Evolutionary conservation across 306 rosid genomes (phyloP).

Genomic region (Astragalus membranaceus): DNA sequence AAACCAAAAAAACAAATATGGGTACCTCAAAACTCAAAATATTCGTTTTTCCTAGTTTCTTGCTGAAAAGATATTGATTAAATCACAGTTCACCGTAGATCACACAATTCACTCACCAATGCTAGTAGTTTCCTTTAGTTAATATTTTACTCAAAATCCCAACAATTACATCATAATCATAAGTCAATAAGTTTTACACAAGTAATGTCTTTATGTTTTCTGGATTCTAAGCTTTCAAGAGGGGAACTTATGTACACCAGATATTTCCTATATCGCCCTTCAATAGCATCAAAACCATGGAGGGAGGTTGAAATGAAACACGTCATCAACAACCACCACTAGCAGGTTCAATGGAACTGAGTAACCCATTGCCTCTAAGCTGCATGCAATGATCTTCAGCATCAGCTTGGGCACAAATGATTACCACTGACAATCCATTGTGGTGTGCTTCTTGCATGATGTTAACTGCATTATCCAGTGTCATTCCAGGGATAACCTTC

Average conservation of each 20-base stretch:
- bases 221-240: not conserved
- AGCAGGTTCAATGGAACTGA: constrained; percentile 87
- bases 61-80: too few relatives aligned
- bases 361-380: constrained; percentile 78
- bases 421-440: constrained; percentile 83
- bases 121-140: too few relatives aligned
- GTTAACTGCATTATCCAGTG: constrained; percentile 75
- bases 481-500: constrained; percentile 94
- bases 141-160: constrained; percentile 29
- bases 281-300: not conserved
- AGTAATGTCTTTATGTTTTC: not conserved
- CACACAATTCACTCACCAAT: too few relatives aligned
- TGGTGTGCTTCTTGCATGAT: constrained; percentile 89
- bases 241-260: constrained; percentile 33
- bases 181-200: constrained; percentile 7
- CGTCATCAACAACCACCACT: constrained; percentile 50
- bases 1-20: too few relatives aligned
- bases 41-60: too few relatives aligned
- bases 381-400: constrained; percentile 95
- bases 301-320: not conserved
- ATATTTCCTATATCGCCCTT: constrained; percentile 10
- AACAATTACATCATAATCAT: constrained; percentile 17
- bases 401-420: constrained; percentile 79
- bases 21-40: too few relatives aligned
- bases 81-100: too few relatives aligned